phyloP scores from a whole-genome alignment of 805 yeast genomes.

The Vanderwaltozyma verrucispora region DNA sequence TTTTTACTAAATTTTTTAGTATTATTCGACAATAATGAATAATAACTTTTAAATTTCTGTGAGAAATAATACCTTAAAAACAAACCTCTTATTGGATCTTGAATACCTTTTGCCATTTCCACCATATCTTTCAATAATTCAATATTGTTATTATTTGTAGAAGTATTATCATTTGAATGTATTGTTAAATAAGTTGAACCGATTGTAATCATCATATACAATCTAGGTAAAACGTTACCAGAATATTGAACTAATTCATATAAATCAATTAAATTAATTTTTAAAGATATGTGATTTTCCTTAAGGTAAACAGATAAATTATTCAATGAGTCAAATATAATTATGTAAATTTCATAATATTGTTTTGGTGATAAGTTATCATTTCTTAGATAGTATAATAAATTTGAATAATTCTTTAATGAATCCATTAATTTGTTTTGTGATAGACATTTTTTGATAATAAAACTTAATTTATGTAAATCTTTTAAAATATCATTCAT shows the following conservation, averaged over 20 bases:
- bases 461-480: slow-evolving; percentile 56
- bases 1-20: slow-evolving; percentile 7
- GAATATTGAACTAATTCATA: slow-evolving; percentile 93
- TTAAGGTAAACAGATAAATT: slow-evolving; percentile 50
- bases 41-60: slow-evolving; percentile 54
- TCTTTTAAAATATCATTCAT: background rate
- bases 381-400: slow-evolving; percentile 72
- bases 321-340: slow-evolving; percentile 72
- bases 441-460: slow-evolving; percentile 65
- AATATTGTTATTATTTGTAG: slow-evolving; percentile 60
- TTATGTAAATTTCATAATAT: slow-evolving; percentile 82
- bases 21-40: slow-evolving; percentile 16
- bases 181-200: slow-evolving; percentile 80
- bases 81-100: slow-evolving; percentile 84
- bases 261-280: slow-evolving; percentile 58
- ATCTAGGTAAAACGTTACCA: slow-evolving; percentile 81
- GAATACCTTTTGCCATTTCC: slow-evolving; percentile 95
- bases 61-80: slow-evolving; percentile 80
- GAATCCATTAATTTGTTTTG: slow-evolving; percentile 74
- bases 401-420: slow-evolving; percentile 72
- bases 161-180: slow-evolving; percentile 34
- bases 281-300: slow-evolving; percentile 58
- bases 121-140: slow-evolving; percentile 92
- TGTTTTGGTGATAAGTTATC: slow-evolving; percentile 70
- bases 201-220: slow-evolving; percentile 87